Conservation (phyloP, 1,139 yeast genomes). For the Eremothecium cymbalariae region DNA sequence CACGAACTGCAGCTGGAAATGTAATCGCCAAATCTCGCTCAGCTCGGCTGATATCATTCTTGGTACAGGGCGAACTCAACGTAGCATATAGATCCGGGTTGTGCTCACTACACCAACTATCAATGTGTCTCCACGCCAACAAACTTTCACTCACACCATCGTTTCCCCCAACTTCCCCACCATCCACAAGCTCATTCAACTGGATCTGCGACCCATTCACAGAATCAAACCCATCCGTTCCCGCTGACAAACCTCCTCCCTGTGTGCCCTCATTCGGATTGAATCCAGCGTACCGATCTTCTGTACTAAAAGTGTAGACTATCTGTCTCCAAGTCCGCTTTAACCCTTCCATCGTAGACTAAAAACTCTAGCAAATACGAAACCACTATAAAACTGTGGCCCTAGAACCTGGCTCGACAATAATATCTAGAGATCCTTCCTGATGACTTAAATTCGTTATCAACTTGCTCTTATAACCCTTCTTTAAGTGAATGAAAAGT, state of each 20-base stretch:
- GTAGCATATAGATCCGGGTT: slow-evolving; percentile 51
- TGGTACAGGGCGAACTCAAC: slow-evolving; percentile 56
- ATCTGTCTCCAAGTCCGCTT: slow-evolving; percentile 43
- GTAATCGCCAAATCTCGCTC: slow-evolving; percentile 53
- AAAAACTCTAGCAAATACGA: too few relatives aligned
- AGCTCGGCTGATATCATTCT: slow-evolving; percentile 51
- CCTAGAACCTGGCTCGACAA: too few relatives aligned
- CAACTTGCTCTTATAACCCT: too few relatives aligned
- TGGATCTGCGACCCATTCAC: slow-evolving; percentile 13
- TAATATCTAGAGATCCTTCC: too few relatives aligned
- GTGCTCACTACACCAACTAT: slow-evolving; percentile 49
- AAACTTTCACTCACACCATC: slow-evolving; percentile 58
- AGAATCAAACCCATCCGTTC: slow-evolving; percentile 14
- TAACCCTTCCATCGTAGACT: slow-evolving; percentile 33
- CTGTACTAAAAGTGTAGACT: slow-evolving; percentile 56
- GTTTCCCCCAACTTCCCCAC: slow-evolving; percentile 19
- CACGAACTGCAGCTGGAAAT: slow-evolving; percentile 53
- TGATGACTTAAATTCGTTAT: too few relatives aligned
- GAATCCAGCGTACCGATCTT: slow-evolving; percentile 62
- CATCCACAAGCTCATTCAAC: slow-evolving; percentile 11
- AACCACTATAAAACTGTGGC: too few relatives aligned
- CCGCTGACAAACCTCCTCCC: slow-evolving; percentile 1
- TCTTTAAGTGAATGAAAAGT: too few relatives aligned
- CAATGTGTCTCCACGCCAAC: slow-evolving; percentile 65
- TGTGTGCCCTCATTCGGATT: slow-evolving; percentile 36